These are phyloP conservation scores for Lepidium africanum DNA, from an alignment of 345 rosid genomes.

Conservation along the genomic window DNA sequence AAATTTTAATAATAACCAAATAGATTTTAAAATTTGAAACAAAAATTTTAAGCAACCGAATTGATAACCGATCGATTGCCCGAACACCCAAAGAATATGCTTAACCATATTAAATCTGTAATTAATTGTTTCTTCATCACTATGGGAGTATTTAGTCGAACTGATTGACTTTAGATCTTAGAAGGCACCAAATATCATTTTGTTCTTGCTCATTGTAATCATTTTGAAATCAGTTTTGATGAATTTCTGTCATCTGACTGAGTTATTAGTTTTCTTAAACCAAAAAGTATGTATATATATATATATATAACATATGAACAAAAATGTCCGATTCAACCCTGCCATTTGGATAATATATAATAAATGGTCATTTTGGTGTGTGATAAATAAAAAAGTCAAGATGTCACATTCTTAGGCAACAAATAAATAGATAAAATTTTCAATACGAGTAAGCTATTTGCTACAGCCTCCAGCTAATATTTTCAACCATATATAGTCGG, in stretches of 20 bases:
- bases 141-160: no score
- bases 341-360: conserved; percentile 13
- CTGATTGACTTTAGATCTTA: no score
- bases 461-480: conserved; percentile 26
- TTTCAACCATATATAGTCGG: conserved; percentile 31
- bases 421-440: background rate
- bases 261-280: background rate
- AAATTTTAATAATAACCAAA: no score
- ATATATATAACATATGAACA: background rate
- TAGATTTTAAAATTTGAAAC: no score
- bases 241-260: background rate
- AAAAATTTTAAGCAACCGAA: no score
- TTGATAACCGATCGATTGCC: no score
- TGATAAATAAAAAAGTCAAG: conserved; percentile 7
- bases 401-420: conserved; percentile 34
- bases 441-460: conserved; percentile 17
- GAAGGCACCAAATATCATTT: no score
- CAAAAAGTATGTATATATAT: no score
- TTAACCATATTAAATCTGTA: background rate
- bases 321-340: background rate
- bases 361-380: conserved; percentile 22
- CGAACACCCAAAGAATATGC: no score
- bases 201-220: background rate
- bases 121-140: background rate
- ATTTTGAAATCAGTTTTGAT: background rate